These are phyloP conservation scores for Septoria linicola DNA, from an alignment of 2,329 filamentous ascomycete genomes.

Conservation along the genomic window DNA sequence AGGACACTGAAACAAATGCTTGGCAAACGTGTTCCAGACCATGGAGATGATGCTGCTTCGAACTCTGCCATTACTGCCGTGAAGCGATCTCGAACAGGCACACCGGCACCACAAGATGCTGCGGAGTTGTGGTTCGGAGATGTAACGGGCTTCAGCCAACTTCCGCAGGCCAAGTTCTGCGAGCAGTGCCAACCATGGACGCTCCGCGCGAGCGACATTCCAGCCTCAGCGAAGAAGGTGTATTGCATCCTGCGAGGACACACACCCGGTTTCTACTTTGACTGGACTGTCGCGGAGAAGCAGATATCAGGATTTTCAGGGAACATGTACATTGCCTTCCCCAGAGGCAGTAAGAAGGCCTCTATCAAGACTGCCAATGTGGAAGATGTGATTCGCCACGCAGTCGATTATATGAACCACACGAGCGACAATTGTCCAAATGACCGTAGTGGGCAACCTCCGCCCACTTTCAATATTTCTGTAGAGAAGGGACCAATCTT, in stretches of 20 bases:
- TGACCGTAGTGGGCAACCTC: constrained; percentile 14
- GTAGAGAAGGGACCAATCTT: too few species aligned
- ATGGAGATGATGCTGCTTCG: too few species aligned
- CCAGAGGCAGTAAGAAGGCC: constrained; percentile 11
- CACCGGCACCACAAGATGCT: too few species aligned
- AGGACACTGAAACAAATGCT: too few species aligned
- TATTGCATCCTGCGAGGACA: constrained; percentile 15
- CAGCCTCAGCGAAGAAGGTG: constrained; percentile 13
- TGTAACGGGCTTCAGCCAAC: too few species aligned
- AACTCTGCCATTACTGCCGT: too few species aligned
- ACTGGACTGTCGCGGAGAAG: constrained; percentile 15
- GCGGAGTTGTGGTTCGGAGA: too few species aligned
- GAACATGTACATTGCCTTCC: constrained; percentile 13
- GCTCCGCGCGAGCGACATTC: constrained; percentile 3
- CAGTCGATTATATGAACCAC: constrained; percentile 17
- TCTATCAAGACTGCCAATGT: constrained; percentile 7
- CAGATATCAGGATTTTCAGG: constrained; percentile 13
- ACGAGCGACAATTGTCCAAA: constrained; percentile 1
- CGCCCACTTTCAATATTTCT: too few species aligned
- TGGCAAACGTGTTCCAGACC: too few species aligned
- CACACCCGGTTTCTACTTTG: constrained; percentile 19
- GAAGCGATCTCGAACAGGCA: too few species aligned
- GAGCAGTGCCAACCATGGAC: neutral
- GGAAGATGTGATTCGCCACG: constrained; percentile 1
- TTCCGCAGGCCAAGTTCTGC: neutral